Evolutionary conservation across 1,139 yeast species (phyloP), one percentile per base, ranked within the genome.

Genomic region (Candida tunisiensis): DNA sequence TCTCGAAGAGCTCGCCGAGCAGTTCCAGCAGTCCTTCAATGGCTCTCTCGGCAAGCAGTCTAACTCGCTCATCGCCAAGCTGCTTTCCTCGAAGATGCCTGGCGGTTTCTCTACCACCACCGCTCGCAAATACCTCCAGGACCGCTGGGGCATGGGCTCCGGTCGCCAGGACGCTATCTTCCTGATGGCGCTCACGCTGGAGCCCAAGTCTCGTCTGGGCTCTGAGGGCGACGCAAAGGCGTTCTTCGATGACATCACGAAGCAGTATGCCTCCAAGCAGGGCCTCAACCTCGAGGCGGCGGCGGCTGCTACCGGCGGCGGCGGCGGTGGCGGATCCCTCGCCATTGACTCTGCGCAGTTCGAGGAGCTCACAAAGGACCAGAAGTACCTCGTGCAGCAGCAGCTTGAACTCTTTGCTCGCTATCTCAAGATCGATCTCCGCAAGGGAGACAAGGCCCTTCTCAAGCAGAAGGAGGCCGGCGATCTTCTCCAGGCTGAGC

Each of bases 71-170:
- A 65, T 88, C 40, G 80, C 93, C 35, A 75, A 95, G 59, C 66
- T 88, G 49, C 77, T 85, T 63, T 74, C 96, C 11, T 77, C 95
- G 21, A 88, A 88, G 63, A 88, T 88, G 96, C 96, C 98, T 33
- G 98, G 98, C 67, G 98, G 98, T 17, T 88, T 85, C 60, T 77
- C 93, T 32, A 75, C 83, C 44, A 77, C 95, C 36, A 60, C 67
- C 38, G 93, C 93, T 29, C 77, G 95, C 64, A 82, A 82, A 53
- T 79, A 88, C 57, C 68, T 88, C 51, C 85, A 78, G 57, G 53
- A 85, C 24, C 71, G 88, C 54, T 88, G 74, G 74, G 98, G 98
- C 37, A 67, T 88, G 45, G 93, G 79, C 37, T 37, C 78, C 26
- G 95, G 95, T 41, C 77, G 98, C 63, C 96, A 85, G 60, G 96